A percentile compares a stretch with the other conserved stretches of the same genome.
phyloP scores from a whole-genome alignment of 108 stramenopile genomes.

The Fragilaria radians region DNA sequence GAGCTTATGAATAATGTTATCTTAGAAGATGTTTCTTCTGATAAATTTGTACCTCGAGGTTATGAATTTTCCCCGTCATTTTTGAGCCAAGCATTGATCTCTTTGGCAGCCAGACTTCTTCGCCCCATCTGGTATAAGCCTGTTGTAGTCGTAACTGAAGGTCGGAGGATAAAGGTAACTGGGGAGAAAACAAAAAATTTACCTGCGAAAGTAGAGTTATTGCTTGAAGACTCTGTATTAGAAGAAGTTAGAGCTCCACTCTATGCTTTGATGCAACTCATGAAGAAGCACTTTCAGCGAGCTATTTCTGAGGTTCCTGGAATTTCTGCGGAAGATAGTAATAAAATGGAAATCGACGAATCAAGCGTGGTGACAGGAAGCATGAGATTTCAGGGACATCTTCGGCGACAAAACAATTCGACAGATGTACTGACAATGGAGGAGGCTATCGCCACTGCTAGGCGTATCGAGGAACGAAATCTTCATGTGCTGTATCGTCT shows the following conservation, averaged over 20 bases:
- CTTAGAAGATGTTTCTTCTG: slow-evolving; percentile 4
- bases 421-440: slow-evolving; percentile 14
- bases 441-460: slow-evolving; percentile 43
- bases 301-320: slow-evolving; percentile 63
- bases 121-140: slow-evolving; percentile 88
- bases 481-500: slow-evolving; percentile 80
- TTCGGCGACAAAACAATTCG: slow-evolving; percentile 5
- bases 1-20: neutral
- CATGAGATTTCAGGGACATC: slow-evolving; percentile 49
- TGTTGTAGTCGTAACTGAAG: slow-evolving; percentile 79
- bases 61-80: slow-evolving; percentile 64
- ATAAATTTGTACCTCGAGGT: slow-evolving; percentile 40
- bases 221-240: slow-evolving; percentile 54
- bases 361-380: slow-evolving; percentile 36
- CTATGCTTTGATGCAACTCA: slow-evolving; percentile 34
- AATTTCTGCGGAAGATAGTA: slow-evolving; percentile 6
- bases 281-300: slow-evolving; percentile 47
- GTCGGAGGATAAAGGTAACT: slow-evolving; percentile 27
- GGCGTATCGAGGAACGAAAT: slow-evolving; percentile 67
- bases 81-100: slow-evolving; percentile 59
- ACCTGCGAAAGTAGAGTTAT: slow-evolving; percentile 79
- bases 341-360: slow-evolving; percentile 57
- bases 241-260: slow-evolving; percentile 54
- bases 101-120: slow-evolving; percentile 57
- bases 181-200: slow-evolving; percentile 16